A percentile compares a stretch with the other conserved stretches of the same genome.
These are phyloP conservation scores for Diaporthe capsici DNA, from an alignment of 2,329 filamentous ascomycete genomes.

Conservation along the genomic window DNA sequence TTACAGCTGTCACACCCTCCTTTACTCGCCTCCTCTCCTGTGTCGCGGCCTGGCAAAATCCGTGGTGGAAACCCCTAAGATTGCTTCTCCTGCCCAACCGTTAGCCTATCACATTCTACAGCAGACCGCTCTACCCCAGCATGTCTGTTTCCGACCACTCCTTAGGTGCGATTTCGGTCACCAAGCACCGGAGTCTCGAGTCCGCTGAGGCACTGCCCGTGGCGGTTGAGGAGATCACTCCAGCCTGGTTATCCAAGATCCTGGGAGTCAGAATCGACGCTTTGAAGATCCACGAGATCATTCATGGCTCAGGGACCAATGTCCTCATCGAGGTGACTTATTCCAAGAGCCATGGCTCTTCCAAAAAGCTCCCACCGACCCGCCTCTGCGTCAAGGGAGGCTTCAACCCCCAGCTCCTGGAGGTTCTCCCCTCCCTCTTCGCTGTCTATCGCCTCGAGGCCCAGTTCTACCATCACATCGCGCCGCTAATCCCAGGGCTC, in stretches of 20 bases:
- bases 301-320: slow-evolving; percentile 45
- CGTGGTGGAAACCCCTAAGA: background rate
- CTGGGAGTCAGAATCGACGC: slow-evolving; percentile 41
- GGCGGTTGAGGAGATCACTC: slow-evolving; percentile 42
- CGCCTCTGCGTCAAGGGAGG: slow-evolving; percentile 55
- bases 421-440: slow-evolving; percentile 31
- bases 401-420: slow-evolving; percentile 50
- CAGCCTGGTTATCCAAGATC: slow-evolving; percentile 45
- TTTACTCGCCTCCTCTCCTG: background rate
- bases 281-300: slow-evolving; percentile 39
- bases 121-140: background rate
- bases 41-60: background rate
- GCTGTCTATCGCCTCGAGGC: slow-evolving; percentile 39
- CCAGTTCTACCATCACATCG: slow-evolving; percentile 39
- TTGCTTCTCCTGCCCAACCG: slow-evolving; percentile 24
- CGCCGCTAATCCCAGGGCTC: slow-evolving; percentile 45
- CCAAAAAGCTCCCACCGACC: slow-evolving; percentile 41
- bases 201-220: slow-evolving; percentile 43
- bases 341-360: slow-evolving; percentile 35
- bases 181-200: slow-evolving; percentile 32
- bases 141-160: background rate
- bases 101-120: slow-evolving; percentile 11
- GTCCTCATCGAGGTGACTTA: slow-evolving; percentile 47
- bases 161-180: background rate
- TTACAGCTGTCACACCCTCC: slow-evolving; percentile 9